Conservation (phyloP, 306 rosid species). For the Castanospermum australe region DNA sequence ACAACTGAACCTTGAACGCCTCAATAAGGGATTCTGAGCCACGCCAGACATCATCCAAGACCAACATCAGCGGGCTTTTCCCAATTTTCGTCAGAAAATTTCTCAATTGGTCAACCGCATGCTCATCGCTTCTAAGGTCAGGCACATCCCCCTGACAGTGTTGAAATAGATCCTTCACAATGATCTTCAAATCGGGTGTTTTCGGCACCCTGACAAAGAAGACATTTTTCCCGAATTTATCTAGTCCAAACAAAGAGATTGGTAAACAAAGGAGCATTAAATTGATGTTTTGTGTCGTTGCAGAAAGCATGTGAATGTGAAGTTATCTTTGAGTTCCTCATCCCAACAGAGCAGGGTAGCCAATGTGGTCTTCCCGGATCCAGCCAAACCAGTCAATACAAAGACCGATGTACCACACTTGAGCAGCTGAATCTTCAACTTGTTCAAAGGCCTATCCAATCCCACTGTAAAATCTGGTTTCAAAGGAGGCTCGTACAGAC, state of each 20-base stretch:
- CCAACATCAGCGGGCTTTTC: slow-evolving; percentile 33
- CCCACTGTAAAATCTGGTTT: slow-evolving; percentile 35
- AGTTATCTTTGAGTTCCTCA: slow-evolving; percentile 35
- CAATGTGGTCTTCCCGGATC: slow-evolving; percentile 55
- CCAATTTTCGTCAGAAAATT: background rate
- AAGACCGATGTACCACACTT: background rate
- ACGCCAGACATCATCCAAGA: slow-evolving; percentile 55
- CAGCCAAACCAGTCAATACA: slow-evolving; percentile 49
- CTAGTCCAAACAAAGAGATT: slow-evolving; percentile 23
- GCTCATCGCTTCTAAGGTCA: slow-evolving; percentile 20
- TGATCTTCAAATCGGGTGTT: slow-evolving; percentile 30
- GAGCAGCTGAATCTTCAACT: slow-evolving; percentile 36
- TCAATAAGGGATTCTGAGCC: slow-evolving; percentile 37
- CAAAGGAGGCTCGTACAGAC: slow-evolving; percentile 15
- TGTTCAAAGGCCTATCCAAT: slow-evolving; percentile 24
- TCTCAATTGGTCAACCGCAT: slow-evolving; percentile 8
- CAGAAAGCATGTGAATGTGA: background rate
- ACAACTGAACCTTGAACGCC: slow-evolving; percentile 9
- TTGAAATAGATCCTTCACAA: slow-evolving; percentile 26
- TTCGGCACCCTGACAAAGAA: slow-evolving; percentile 36
- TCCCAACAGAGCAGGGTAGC: slow-evolving; percentile 43
- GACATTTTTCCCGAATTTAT: slow-evolving; percentile 35
- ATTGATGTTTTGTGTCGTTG: background rate
- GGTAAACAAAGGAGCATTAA: background rate
- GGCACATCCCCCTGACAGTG: slow-evolving; percentile 18